Evolutionary conservation across 2,329 filamentous ascomycete species (phyloP).

Genomic region (Diaporthe vexans): DNA sequence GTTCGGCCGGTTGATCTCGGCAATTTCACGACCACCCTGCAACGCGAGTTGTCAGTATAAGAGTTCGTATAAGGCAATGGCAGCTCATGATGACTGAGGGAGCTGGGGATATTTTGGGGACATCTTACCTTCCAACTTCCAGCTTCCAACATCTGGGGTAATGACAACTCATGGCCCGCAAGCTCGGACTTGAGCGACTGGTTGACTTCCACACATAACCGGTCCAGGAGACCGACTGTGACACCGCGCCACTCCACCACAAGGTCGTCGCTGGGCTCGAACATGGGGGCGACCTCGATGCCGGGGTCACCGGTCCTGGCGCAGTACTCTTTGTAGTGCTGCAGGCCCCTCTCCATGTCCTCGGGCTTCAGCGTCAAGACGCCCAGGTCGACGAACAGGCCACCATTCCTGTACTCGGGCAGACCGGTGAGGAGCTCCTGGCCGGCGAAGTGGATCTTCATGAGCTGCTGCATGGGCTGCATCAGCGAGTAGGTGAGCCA

Average conservation of each 20-base stretch:
- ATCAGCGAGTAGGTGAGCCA: slow-evolving; percentile 82
- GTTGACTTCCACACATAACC: slow-evolving; percentile 65
- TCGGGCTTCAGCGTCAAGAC: slow-evolving; percentile 65
- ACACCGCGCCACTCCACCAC: slow-evolving; percentile 77
- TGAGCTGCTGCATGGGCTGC: slow-evolving; percentile 70
- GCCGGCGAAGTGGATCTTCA: slow-evolving; percentile 66
- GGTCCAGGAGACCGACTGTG: slow-evolving; percentile 72
- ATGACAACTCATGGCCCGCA: slow-evolving; percentile 77
- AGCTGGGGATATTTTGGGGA: not conserved
- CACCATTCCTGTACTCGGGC: slow-evolving; percentile 81
- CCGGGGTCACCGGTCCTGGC: slow-evolving; percentile 76
- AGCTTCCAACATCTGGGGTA: slow-evolving; percentile 93
- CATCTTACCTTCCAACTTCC: slow-evolving; percentile 93
- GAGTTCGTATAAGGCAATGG: not conserved
- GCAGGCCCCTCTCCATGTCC: slow-evolving; percentile 58
- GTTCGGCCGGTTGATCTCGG: slow-evolving; percentile 94
- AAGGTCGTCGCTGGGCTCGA: slow-evolving; percentile 71
- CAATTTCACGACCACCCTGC: slow-evolving; percentile 92
- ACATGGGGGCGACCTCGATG: slow-evolving; percentile 69
- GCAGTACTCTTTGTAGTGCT: slow-evolving; percentile 73
- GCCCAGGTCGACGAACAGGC: slow-evolving; percentile 73
- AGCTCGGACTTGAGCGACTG: slow-evolving; percentile 76
- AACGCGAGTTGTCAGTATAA: slow-evolving; percentile 20
- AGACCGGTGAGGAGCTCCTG: slow-evolving; percentile 73
- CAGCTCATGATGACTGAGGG: not conserved